phyloP scores from a whole-genome alignment of 495 filamentous ascomycete genomes.

The Annulohypoxylon stygium region DNA sequence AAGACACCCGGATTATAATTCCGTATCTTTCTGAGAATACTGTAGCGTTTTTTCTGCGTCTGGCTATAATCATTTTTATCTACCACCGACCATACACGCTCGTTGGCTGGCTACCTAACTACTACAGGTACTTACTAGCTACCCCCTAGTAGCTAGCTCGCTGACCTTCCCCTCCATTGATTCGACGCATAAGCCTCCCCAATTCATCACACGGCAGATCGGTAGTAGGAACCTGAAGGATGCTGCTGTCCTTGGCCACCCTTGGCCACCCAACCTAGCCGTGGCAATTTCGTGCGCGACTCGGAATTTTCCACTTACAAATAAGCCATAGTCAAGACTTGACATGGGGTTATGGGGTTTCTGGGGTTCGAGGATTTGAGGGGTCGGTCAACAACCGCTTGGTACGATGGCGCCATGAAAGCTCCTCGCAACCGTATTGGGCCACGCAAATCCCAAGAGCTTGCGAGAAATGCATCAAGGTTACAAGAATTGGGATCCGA shows the following conservation, averaged over 20 bases:
- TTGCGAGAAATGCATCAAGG: conserved; percentile 20
- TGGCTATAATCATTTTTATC: conserved; percentile 35
- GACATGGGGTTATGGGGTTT: conserved; percentile 14
- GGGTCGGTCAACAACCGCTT: conserved; percentile 19
- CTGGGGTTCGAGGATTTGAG: not conserved
- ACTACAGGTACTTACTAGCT: conserved; percentile 1
- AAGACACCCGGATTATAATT: conserved; percentile 35
- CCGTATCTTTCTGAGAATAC: conserved; percentile 35
- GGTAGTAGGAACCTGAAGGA: conserved; percentile 33
- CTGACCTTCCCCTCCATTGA: conserved; percentile 40
- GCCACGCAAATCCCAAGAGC: conserved; percentile 27
- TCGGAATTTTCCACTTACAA: conserved; percentile 36
- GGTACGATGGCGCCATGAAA: conserved; percentile 30
- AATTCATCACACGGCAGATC: conserved; percentile 47
- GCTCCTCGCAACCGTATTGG: conserved; percentile 20
- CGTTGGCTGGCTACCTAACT: conserved; percentile 3
- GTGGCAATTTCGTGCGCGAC: conserved; percentile 34
- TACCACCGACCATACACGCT: conserved; percentile 20
- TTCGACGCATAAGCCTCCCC: conserved; percentile 37
- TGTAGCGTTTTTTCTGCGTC: conserved; percentile 28
- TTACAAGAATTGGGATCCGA: conserved; percentile 25
- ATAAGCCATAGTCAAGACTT: conserved; percentile 20
- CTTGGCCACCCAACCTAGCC: conserved; percentile 10
- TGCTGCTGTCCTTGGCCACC: conserved; percentile 31
- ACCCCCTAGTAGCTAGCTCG: conserved; percentile 9